Base-by-base conservation (phyloP, 2,329 filamentous ascomycete genomes). In the Calonectria multiphialidica region DNA sequence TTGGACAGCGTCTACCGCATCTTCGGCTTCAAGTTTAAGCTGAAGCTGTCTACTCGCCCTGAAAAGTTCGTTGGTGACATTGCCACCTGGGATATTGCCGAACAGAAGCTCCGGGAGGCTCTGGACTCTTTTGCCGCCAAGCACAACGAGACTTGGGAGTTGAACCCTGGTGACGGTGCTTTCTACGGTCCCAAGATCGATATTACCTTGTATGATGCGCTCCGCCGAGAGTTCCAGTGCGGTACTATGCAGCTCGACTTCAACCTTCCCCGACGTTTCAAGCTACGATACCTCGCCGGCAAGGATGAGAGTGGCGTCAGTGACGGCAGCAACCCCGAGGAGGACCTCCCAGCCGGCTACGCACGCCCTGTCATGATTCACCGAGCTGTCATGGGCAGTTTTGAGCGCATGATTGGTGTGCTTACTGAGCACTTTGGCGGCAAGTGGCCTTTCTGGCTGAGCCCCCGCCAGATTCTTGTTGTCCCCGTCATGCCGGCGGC, bases 111-210 rank as follows among this genome's bases (percentile, higher is more conserved):
- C 63, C 93, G 92, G 80, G 89, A 92, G 72, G 95, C 96, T 21
- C 88, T 99, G 61, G 90, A 97, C 76, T 89, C 92, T 74, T 98
- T 98, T 83, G 89, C 91, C 69, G 85, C 85, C 23, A 83, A 84
- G 69, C 84, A 84, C 42, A 90, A 93, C 72, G 89, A 92, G 40
- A 88, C 92, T 75, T 99, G 97, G 97, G 93, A 95, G 83, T 88
- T 98, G 64, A 98, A 98, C 84, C 93, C 95, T 72, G 97, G 96
- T 70, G 97, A 99, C 79, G 97, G 97, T 81, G 97, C 97, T 66
- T 99, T 98, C 86, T 99, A 99, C 83, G 97, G 97, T 2, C 97
- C 97, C 64, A 99, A 99, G 90, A 98, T 98, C 79, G 97, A 99
- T 80, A 97, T 99, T 81, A 97, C 95, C 73, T 96, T 99, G 80